Evolutionary conservation across 169 alveolate genomes (phyloP), one percentile per base, ranked within the genome.

Genomic region (Plasmodium blacklocki): DNA sequence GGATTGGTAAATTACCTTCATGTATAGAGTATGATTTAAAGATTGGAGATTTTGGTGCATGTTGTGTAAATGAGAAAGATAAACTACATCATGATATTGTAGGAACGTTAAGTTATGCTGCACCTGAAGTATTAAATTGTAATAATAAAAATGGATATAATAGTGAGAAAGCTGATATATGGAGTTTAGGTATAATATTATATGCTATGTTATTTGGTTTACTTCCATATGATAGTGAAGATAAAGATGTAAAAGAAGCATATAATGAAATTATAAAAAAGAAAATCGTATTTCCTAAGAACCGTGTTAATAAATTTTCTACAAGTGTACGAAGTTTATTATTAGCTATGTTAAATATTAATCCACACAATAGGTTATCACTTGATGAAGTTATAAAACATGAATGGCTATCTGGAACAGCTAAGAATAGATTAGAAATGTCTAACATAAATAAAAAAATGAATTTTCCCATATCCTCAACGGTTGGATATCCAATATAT

Each of bases 161-260:
- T 32, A 99, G 99, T 5, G 94, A 96, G 14, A 95, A 97, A 91
- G 99, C 98, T 52, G 99, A 98, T 93, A 95, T 98, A 12, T 98
- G 99, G 99, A 96, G 99, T 49, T 94, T 98, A 71, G 99, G 99
- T 2, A 98, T 98, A n/a, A 97, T 98, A 26, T 91, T 98, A 72
- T 98, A 96, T 93, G 99, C 99, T 4, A 95, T 98, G 97, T 92
- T 98, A 56, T 98, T 98, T 92, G 99, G 99, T 1, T 96, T 97
- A 71, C 95, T 98, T 12, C 99, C 99, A 5, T 98, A 97, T 93
- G 99, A 97, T 91, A 98, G 97, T 73, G 96, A 95, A 83, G 93
- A 89, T 12, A 89, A 78, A 23, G 75, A 64, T 15, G 73, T 94
- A 12, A 87, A 89, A 32, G 94, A 90, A 12, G 95, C 95, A n/a